Evolutionary conservation across 1,284 basidiomycete species (phyloP).

Genomic region (Sporisorium reilianum): DNA sequence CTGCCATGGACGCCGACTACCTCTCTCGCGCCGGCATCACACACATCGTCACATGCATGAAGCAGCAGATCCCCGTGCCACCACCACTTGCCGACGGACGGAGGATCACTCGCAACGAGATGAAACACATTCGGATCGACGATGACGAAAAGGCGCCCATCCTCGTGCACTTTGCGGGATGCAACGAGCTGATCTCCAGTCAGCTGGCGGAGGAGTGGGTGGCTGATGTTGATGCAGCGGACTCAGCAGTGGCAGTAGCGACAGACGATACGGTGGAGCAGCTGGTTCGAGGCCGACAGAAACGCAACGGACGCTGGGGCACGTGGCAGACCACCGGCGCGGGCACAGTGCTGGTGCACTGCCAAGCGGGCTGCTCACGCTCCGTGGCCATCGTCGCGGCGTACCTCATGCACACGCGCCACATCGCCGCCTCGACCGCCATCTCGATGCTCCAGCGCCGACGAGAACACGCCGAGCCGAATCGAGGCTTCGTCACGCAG

Average conservation of each 20-base stretch:
- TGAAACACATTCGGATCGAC: slow-evolving; percentile 68
- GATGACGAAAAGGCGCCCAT: slow-evolving; percentile 69
- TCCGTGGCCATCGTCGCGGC: slow-evolving; percentile 68
- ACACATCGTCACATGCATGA: slow-evolving; percentile 61
- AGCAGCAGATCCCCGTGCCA: slow-evolving; percentile 52
- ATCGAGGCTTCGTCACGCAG: slow-evolving; percentile 69
- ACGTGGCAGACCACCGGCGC: slow-evolving; percentile 53
- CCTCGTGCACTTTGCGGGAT: slow-evolving; percentile 65
- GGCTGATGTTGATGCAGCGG: slow-evolving; percentile 13
- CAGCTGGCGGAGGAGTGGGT: slow-evolving; percentile 58
- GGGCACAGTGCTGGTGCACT: slow-evolving; percentile 69
- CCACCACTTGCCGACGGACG: slow-evolving; percentile 40
- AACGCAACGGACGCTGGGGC: slow-evolving; percentile 41
- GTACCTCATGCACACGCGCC: slow-evolving; percentile 68
- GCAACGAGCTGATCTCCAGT: slow-evolving; percentile 63
- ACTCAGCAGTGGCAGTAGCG: background rate
- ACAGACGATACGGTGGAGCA: slow-evolving; percentile 16
- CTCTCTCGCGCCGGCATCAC: slow-evolving; percentile 56
- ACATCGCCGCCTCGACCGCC: slow-evolving; percentile 63
- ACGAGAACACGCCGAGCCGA: slow-evolving; percentile 64
- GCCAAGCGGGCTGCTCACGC: slow-evolving; percentile 69
- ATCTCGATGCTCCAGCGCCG: slow-evolving; percentile 61
- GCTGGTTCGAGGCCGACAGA: slow-evolving; percentile 43
- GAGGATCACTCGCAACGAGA: slow-evolving; percentile 47
- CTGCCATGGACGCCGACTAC: slow-evolving; percentile 56